Conservation (phyloP, 305 asterid genomes). For the Fraxinus greggii region DNA sequence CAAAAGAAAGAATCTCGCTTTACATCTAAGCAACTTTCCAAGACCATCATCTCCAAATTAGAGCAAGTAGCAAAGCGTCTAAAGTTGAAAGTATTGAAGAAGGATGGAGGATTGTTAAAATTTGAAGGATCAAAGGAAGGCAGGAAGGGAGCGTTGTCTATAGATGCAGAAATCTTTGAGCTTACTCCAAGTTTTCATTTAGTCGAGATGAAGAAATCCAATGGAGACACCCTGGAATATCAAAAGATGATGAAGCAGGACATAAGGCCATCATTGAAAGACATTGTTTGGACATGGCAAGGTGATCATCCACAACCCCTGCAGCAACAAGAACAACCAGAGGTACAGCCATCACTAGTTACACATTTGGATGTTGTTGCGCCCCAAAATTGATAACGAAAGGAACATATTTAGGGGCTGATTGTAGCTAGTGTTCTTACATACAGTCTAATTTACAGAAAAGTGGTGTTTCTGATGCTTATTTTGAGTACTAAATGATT, state of each 20-base stretch:
- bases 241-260: slow-evolving; percentile 56
- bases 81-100: slow-evolving; percentile 57
- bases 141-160: slow-evolving; percentile 55
- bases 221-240: slow-evolving; percentile 70
- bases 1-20: slow-evolving; percentile 48
- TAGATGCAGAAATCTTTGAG: slow-evolving; percentile 68
- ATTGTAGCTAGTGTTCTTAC: not conserved
- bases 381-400: not conserved
- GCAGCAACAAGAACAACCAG: slow-evolving; percentile 23
- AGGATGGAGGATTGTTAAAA: slow-evolving; percentile 57
- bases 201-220: slow-evolving; percentile 64
- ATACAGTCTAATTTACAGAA: not conserved
- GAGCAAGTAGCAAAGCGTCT: slow-evolving; percentile 53
- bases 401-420: not conserved
- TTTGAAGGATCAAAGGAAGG: slow-evolving; percentile 54
- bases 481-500: not conserved
- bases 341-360: slow-evolving; percentile 12
- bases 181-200: slow-evolving; percentile 52
- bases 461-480: not conserved
- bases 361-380: not conserved
- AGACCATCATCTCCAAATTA: slow-evolving; percentile 50
- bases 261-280: slow-evolving; percentile 58
- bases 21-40: slow-evolving; percentile 48
- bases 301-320: slow-evolving; percentile 40
- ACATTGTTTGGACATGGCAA: slow-evolving; percentile 83